Percentiles rank a stretch among this genome's conserved stretches.
These are phyloP conservation scores for Colletotrichum graminicola DNA, from an alignment of 2,329 filamentous ascomycete genomes.

Conservation along the genomic window DNA sequence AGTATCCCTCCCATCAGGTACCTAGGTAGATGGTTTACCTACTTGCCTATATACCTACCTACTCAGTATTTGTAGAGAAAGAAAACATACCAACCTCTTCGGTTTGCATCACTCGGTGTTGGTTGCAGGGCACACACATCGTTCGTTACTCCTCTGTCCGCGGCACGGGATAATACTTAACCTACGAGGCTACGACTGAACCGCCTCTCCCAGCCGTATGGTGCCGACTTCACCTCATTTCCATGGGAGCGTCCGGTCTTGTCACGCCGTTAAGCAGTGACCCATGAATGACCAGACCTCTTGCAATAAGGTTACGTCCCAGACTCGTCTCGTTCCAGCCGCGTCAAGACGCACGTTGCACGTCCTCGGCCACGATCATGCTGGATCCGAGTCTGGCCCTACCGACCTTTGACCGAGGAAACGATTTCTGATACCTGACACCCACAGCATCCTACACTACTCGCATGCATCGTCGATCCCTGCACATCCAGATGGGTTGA, in stretches of 20 bases:
- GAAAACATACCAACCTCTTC: no score
- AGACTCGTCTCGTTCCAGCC: constrained; percentile 42
- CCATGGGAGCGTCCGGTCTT: constrained; percentile 12
- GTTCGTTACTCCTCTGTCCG: no score
- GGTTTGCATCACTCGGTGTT: no score
- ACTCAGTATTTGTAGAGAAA: no score
- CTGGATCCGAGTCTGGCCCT: constrained; percentile 31
- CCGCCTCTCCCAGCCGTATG: not conserved
- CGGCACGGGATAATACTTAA: no score
- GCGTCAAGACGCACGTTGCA: constrained; percentile 30
- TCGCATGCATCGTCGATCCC: not conserved
- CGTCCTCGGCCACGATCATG: constrained; percentile 12
- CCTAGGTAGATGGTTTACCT: no score
- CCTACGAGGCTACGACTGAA: not conserved
- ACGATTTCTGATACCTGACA: constrained; percentile 4
- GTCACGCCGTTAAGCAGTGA: constrained; percentile 12
- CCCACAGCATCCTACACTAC: not conserved
- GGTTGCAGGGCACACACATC: no score
- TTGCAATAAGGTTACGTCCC: constrained; percentile 38
- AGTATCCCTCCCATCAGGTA: not conserved
- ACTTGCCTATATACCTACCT: no score
- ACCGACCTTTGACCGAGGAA: constrained; percentile 18
- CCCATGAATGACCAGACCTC: constrained; percentile 25
- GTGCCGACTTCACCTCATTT: not conserved
- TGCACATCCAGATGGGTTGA: not conserved